phyloP scores from a whole-genome alignment of 129 eudicot species.

The Centella asiatica region DNA sequence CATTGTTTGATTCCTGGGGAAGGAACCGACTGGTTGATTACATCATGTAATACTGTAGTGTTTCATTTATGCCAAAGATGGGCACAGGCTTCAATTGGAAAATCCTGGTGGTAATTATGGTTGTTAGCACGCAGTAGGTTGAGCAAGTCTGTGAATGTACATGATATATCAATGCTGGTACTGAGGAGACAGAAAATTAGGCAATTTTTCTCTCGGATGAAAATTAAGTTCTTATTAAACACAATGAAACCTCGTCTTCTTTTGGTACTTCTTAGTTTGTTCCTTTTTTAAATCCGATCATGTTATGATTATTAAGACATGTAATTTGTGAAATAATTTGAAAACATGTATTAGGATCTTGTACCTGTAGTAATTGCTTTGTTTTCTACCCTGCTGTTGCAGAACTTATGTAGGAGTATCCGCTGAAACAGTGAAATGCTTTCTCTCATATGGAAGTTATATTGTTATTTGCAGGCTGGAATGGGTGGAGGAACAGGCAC shows the following conservation, averaged over 20 bases:
- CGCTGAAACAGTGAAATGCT: background rate
- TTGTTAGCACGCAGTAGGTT: background rate
- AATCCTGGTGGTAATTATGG: no score
- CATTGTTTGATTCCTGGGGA: background rate
- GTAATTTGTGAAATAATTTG: no score
- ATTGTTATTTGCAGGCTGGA: conserved; percentile 66
- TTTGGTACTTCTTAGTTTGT: background rate
- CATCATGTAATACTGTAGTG: background rate
- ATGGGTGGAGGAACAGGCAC: conserved; percentile 99
- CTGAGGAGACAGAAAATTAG: background rate
- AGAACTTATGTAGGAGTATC: background rate
- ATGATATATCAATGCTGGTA: background rate
- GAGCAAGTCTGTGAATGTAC: background rate
- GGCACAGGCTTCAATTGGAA: background rate
- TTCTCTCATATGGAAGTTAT: background rate
- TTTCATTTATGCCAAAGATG: background rate
- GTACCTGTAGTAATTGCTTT: background rate
- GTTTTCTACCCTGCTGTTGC: background rate
- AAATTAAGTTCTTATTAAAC: background rate
- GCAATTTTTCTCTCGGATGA: background rate
- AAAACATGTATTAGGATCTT: background rate
- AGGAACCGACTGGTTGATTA: background rate
- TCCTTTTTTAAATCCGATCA: background rate
- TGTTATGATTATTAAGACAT: background rate
- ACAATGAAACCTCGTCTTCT: background rate